A percentile compares a stretch with the other conserved stretches of the same genome.
These are phyloP conservation scores for Mimosa bimucronata DNA, from an alignment of 306 rosid species.

Conservation along the genomic window DNA sequence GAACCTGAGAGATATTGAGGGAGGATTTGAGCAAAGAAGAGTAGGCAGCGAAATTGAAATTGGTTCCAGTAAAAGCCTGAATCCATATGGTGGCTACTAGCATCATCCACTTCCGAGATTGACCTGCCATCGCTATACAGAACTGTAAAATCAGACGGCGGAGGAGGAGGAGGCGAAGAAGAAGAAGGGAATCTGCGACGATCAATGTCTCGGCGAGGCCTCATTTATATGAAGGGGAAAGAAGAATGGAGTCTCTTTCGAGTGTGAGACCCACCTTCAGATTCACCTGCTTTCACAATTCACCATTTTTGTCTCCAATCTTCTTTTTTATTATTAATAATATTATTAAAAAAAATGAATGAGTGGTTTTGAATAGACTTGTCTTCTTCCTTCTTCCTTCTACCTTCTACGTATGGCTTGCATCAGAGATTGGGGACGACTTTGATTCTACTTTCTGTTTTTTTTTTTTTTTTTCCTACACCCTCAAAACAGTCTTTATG, in stretches of 20 bases:
- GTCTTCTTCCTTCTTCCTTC: background rate
- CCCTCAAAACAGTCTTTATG: too few species aligned
- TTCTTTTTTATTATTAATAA: too few species aligned
- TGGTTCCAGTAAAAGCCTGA: slow-evolving; percentile 94
- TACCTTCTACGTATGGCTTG: background rate
- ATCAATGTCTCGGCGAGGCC: slow-evolving; percentile 41
- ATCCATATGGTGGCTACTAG: slow-evolving; percentile 87
- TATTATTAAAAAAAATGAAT: too few species aligned
- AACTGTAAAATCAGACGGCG: background rate
- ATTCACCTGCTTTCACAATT: background rate
- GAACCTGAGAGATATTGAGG: slow-evolving; percentile 78
- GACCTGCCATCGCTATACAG: slow-evolving; percentile 57
- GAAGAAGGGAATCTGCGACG: background rate
- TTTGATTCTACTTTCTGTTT: too few species aligned
- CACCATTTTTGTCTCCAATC: background rate
- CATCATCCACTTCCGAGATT: slow-evolving; percentile 89
- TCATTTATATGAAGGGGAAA: slow-evolving; percentile 29
- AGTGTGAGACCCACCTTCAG: background rate
- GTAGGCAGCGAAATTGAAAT: slow-evolving; percentile 86
- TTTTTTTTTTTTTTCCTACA: too few species aligned
- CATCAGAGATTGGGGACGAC: background rate
- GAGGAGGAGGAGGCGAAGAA: background rate
- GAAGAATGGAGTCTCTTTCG: background rate
- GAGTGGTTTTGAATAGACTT: too few species aligned
- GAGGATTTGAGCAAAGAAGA: slow-evolving; percentile 71